A percentile compares a stretch with the other conserved stretches of the same genome.
phyloP scores from a whole-genome alignment of 345 rosid genomes.

The Garcia nutans region DNA sequence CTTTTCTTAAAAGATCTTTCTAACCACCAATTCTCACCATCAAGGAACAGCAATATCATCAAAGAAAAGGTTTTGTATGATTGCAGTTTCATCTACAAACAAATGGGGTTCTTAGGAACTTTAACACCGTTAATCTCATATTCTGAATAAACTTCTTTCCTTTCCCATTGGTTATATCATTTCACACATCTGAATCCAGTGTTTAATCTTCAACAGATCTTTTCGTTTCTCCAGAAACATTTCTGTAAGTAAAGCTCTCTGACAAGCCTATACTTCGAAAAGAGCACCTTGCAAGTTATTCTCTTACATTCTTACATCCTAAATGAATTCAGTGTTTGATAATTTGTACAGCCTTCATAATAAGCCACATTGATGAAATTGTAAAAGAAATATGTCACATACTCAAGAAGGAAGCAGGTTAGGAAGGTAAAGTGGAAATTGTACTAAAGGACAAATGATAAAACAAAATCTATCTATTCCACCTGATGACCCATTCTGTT shows the following conservation, averaged over 20 bases:
- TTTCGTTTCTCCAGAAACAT: not conserved
- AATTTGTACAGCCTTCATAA: not conserved
- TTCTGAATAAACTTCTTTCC: too few species aligned
- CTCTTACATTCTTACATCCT: not conserved
- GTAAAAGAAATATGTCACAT: not conserved
- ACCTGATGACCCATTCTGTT: too few species aligned
- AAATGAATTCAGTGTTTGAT: not conserved
- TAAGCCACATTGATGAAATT: constrained; percentile 1
- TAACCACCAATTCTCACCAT: not conserved
- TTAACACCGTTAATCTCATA: too few species aligned
- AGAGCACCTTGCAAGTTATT: not conserved
- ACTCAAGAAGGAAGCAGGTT: too few species aligned
- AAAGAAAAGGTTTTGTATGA: too few species aligned
- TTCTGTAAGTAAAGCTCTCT: not conserved
- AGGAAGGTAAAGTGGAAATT: too few species aligned
- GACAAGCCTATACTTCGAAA: too few species aligned
- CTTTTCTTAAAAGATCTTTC: not conserved
- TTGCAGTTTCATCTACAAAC: too few species aligned
- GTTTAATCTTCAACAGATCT: not conserved
- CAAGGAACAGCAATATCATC: not conserved
- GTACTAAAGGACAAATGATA: too few species aligned
- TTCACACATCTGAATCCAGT: too few species aligned
- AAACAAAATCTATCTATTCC: too few species aligned
- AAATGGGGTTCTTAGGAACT: not conserved
- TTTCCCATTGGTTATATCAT: too few species aligned